Base-by-base conservation (phyloP, 208 protist species). In the Blechomonas ayalai region DNA sequence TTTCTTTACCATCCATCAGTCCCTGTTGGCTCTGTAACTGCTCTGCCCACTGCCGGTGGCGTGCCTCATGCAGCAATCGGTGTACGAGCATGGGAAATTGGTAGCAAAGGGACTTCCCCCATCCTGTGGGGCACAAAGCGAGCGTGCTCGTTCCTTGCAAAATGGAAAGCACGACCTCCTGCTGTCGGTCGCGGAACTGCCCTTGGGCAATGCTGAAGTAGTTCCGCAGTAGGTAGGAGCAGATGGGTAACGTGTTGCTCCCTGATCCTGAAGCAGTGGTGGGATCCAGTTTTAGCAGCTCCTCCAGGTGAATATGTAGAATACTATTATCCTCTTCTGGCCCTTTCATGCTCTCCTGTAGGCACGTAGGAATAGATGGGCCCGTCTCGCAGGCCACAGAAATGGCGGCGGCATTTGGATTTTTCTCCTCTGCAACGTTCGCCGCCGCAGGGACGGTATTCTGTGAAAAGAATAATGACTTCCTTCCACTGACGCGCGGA, bases 101-200 rank as follows among this genome's bases (percentile, higher is more conserved):
- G 59, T 95, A 98, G 58, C 82, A 95, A 23, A 98, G 73, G 1
- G 87, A 97, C 57, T 98, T 98, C 2, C 96, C 96, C 64, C 79
- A 95, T n/a, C 96, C 95, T 0, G 96, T 98, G 4, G 96, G 92
- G 37, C 91, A 84, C 18, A 98, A 60, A 1, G 88, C 77, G 18
- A 98, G 82, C n/a, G 88, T 88, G 47, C 59, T 71, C n/a, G 41
- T 31, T 1, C 76, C 65, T 12, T 64, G 54, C 18, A 96, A 51
- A 10, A 90, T 53, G 4, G 70, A 73, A 10, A 85, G 52, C 13
- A 83, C 72, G 4, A 81, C 82, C 27, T 90, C 81, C 47, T 85
- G 67, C 59, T 96, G 90, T n/a, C 58, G 58, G 0, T 57, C 55
- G 20, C 86, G 75, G 36, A 96, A 94, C 23, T 51, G n/a, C 0